phyloP scores from a whole-genome alignment of 1,139 yeast species.

The Candida freyschussii region DNA sequence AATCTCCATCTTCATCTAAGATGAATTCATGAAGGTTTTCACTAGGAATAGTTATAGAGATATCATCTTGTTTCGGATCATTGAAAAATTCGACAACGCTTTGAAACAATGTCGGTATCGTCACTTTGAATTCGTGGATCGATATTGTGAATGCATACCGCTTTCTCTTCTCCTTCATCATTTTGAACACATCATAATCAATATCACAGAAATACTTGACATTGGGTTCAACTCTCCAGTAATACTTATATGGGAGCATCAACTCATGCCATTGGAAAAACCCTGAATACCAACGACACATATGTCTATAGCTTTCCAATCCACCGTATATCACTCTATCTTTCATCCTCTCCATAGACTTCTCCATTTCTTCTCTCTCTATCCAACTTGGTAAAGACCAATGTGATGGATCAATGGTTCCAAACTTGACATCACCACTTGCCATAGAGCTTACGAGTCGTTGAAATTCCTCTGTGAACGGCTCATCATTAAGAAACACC shows the following conservation, averaged over 20 bases:
- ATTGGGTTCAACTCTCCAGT: constrained; percentile 62
- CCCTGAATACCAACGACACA: constrained; percentile 55
- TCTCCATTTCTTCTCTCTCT: constrained; percentile 41
- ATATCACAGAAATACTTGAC: constrained; percentile 52
- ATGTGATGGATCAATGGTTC: constrained; percentile 55
- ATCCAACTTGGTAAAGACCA: constrained; percentile 72
- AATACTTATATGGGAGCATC: constrained; percentile 37
- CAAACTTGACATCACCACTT: constrained; percentile 62
- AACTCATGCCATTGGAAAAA: constrained; percentile 41
- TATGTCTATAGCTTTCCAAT: constrained; percentile 51
- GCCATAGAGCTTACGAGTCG: constrained; percentile 37
- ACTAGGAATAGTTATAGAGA: constrained; percentile 35
- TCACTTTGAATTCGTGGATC: constrained; percentile 54
- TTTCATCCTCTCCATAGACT: constrained; percentile 34
- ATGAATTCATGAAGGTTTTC: constrained; percentile 48
- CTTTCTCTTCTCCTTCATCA: constrained; percentile 42
- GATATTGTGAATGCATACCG: constrained; percentile 58
- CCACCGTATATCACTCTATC: constrained; percentile 47
- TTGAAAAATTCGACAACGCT: constrained; percentile 47
- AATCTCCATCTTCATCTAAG: constrained; percentile 44
- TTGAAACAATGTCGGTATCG: constrained; percentile 59
- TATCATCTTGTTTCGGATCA: constrained; percentile 31
- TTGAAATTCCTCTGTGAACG: constrained; percentile 47
- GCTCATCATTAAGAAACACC: constrained; percentile 55
- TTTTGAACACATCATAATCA: constrained; percentile 46